Evolutionary conservation across 2,329 filamentous ascomycete species (phyloP), one percentile per base, ranked within the genome.

Genomic region (Grosmannia huntii): DNA sequence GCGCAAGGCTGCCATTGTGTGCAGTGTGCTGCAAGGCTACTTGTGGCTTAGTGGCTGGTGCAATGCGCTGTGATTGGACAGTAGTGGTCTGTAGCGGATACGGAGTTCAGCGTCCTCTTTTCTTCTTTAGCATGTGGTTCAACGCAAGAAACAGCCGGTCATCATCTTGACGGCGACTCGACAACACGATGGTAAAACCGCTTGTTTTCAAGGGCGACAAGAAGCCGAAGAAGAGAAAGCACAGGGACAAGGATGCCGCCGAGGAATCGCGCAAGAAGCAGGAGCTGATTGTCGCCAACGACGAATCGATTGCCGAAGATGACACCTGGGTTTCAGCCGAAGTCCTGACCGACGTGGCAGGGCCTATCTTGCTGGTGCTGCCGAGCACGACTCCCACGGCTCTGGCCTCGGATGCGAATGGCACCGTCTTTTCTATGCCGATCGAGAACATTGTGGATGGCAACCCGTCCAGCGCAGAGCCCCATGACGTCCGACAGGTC

Each of bases 151-250:
- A 25, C 12, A 7, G 11, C 50, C 5, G 19, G 28, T 33, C 50
- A 16, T 21, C 23, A 51, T 28, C 49, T 11, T 27, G n/a, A 25
- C 57, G 14, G 36, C 12, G 36, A 56, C 16, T n/a, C 60, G 14
- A 23, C 59, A 41, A 21, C 48, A 62, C 48, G 31, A 94, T 94
- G 88, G 86, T 95, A 65, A 96, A 95, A 71, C 85, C 92, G 53
- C 81, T 99, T 60, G 79, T 84, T 54, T 99, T 99, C 79, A 99
- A 99, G 75, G 94, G 94, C 77, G 94, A 99, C 75, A 96, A 95
- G 73, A 94, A 94, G 75, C 75, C 82, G 60, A 96, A 94, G 73
- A 96, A 96, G 78, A 82, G 90, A 70, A 96, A 96, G 79, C 84
- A 88, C 65, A 73, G 79, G 53, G 75, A 77, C 56, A 74, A 74